phyloP scores from a whole-genome alignment of 306 rosid genomes.

The Aeschynomene evenia region DNA sequence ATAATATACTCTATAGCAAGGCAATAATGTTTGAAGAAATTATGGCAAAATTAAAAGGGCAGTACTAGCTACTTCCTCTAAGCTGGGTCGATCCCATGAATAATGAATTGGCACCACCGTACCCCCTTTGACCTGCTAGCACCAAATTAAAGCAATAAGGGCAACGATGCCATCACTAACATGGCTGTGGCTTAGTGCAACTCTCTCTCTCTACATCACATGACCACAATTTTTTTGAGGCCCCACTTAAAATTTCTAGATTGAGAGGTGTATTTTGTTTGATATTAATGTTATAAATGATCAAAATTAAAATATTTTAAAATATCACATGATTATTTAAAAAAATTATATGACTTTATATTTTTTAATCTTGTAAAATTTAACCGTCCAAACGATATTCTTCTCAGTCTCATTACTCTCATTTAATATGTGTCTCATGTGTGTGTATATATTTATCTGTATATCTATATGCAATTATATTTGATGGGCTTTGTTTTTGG shows the following conservation, averaged over 20 bases:
- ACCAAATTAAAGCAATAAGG: constrained; percentile 51
- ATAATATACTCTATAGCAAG: too few relatives aligned
- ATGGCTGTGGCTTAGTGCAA: constrained; percentile 32
- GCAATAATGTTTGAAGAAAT: background rate
- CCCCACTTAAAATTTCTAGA: constrained; percentile 27
- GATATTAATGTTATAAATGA: constrained; percentile 17
- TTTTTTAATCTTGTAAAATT: too few relatives aligned
- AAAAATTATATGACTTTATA: too few relatives aligned
- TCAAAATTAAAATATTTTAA: too few relatives aligned
- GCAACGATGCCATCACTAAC: constrained; percentile 39
- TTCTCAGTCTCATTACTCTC: too few relatives aligned
- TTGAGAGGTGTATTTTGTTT: constrained; percentile 25
- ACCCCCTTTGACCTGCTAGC: constrained; percentile 52
- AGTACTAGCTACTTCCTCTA: constrained; percentile 44
- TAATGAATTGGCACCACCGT: too few relatives aligned
- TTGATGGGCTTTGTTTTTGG: constrained; percentile 18
- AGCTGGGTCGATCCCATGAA: too few relatives aligned
- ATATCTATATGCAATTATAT: too few relatives aligned
- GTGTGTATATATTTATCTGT: too few relatives aligned
- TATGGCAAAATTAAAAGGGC: background rate
- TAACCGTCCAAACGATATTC: too few relatives aligned
- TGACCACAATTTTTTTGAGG: constrained; percentile 27
- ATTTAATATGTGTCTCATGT: too few relatives aligned
- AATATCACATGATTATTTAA: too few relatives aligned
- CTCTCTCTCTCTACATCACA: constrained; percentile 17